Percentiles rank a stretch among this genome's conserved stretches.
Conservation (phyloP, 2,329 filamentous ascomycete species). For the Paecilomyces formosus region DNA sequence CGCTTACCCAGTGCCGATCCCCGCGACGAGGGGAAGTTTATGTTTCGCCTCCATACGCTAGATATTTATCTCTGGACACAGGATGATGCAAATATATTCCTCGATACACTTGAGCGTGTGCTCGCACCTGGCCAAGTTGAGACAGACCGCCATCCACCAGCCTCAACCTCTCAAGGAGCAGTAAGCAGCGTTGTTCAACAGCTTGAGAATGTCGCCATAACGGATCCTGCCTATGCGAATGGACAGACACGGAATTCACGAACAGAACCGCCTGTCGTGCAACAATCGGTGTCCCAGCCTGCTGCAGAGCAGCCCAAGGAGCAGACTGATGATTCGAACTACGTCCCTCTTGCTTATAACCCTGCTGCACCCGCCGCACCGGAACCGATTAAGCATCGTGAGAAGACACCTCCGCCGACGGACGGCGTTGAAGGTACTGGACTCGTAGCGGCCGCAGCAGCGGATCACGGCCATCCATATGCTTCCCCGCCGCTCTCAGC, state of each 20-base stretch:
- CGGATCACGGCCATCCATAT: slow-evolving; percentile 29
- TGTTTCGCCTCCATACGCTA: slow-evolving; percentile 49
- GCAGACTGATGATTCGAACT: slow-evolving; percentile 21
- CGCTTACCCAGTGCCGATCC: slow-evolving; percentile 48
- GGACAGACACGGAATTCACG: slow-evolving; percentile 35
- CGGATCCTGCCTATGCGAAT: slow-evolving; percentile 42
- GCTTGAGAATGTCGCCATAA: slow-evolving; percentile 54
- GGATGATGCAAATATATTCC: slow-evolving; percentile 50
- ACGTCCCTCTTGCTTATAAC: slow-evolving; percentile 55
- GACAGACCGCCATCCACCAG: slow-evolving; percentile 39
- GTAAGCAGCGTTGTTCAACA: slow-evolving; percentile 58
- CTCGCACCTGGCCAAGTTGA: slow-evolving; percentile 38
- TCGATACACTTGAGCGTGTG: slow-evolving; percentile 36
- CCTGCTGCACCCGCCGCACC: slow-evolving; percentile 59
- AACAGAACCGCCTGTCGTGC: slow-evolving; percentile 15
- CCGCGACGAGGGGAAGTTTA: slow-evolving; percentile 45
- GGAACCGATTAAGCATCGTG: slow-evolving; percentile 57
- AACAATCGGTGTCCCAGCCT: slow-evolving; percentile 12
- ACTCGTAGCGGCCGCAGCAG: slow-evolving; percentile 33
- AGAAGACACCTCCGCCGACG: slow-evolving; percentile 57
- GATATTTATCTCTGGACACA: slow-evolving; percentile 59
- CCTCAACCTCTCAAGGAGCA: slow-evolving; percentile 25
- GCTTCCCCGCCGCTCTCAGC: slow-evolving; percentile 17
- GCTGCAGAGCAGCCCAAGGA: slow-evolving; percentile 5
- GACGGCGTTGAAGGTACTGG: slow-evolving; percentile 46